phyloP scores from a whole-genome alignment of 768 basidiomycete species.

The Leccinum arenicola region DNA sequence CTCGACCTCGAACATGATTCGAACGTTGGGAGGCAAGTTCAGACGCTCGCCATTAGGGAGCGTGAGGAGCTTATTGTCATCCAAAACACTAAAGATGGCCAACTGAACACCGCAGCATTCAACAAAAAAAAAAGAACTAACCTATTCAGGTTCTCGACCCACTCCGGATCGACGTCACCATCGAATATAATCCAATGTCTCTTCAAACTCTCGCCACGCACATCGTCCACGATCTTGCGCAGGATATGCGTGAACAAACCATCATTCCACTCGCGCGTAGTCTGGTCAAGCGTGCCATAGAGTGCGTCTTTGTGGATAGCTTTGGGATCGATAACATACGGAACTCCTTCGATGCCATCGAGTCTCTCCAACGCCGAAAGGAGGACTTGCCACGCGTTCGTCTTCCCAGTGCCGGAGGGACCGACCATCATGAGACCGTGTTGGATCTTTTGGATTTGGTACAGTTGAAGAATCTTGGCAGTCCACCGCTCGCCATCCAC shows the following conservation, averaged over 20 bases:
- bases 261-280: conserved; percentile 99
- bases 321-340: no score
- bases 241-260: conserved; percentile 97
- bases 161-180: conserved; percentile 99
- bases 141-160: conserved; percentile 99
- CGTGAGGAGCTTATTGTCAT: conserved; percentile 97
- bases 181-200: conserved; percentile 99
- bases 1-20: conserved; percentile 99
- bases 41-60: conserved; percentile 98
- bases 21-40: conserved; percentile 92
- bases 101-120: not conserved
- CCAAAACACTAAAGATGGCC: conserved; percentile 70
- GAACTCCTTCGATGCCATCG: conserved; percentile 86
- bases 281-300: conserved; percentile 95
- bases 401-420: conserved; percentile 95
- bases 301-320: conserved; percentile 58
- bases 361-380: conserved; percentile 86
- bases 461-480: conserved; percentile 93
- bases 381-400: conserved; percentile 94
- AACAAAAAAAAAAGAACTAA: conserved; percentile 31
- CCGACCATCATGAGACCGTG: conserved; percentile 99
- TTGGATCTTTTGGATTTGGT: conserved; percentile 99
- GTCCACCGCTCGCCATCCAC: conserved; percentile 63
- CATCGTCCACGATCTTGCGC: conserved; percentile 97
- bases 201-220: conserved; percentile 94